phyloP scores from a whole-genome alignment of 805 yeast species.

The Debaryomyces prosopidis region DNA sequence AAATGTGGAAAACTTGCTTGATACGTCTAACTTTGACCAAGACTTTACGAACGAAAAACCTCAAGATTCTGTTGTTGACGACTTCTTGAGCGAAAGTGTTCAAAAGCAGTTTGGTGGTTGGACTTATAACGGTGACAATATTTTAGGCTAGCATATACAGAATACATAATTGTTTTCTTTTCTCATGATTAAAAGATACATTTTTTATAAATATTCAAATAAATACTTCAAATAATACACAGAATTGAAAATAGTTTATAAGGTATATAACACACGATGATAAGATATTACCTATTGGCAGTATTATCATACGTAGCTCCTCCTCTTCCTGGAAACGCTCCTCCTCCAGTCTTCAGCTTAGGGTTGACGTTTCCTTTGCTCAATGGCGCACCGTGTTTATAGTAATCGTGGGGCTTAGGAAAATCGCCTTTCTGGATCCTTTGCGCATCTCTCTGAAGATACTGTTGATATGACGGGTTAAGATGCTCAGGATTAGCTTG shows the following conservation, averaged over 20 bases:
- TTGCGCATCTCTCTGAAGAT: slow-evolving; percentile 29
- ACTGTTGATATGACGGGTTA: slow-evolving; percentile 39
- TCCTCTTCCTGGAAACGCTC: slow-evolving; percentile 37
- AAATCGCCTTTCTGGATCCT: slow-evolving; percentile 31
- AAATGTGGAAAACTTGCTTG: slow-evolving; percentile 77
- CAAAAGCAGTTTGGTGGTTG: slow-evolving; percentile 98
- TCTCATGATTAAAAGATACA: neutral
- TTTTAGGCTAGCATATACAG: slow-evolving; percentile 13
- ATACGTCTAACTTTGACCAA: slow-evolving; percentile 90
- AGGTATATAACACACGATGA: neutral
- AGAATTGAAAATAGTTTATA: no score
- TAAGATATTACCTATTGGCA: slow-evolving; percentile 22
- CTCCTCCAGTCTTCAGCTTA: slow-evolving; percentile 23
- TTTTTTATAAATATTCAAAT: neutral
- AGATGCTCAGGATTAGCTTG: slow-evolving; percentile 36
- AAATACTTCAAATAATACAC: neutral
- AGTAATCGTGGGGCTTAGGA: slow-evolving; percentile 25
- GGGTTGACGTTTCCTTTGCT: slow-evolving; percentile 21
- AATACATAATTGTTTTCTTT: neutral
- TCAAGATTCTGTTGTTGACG: slow-evolving; percentile 92
- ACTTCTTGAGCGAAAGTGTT: slow-evolving; percentile 87
- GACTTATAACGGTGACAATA: slow-evolving; percentile 81
- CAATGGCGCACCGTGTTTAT: slow-evolving; percentile 38
- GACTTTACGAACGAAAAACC: slow-evolving; percentile 93
- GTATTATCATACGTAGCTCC: slow-evolving; percentile 38